A percentile compares a stretch with the other conserved stretches of the same genome.
Conservation (phyloP, 768 basidiomycete genomes). For the Mrakia frigida region DNA sequence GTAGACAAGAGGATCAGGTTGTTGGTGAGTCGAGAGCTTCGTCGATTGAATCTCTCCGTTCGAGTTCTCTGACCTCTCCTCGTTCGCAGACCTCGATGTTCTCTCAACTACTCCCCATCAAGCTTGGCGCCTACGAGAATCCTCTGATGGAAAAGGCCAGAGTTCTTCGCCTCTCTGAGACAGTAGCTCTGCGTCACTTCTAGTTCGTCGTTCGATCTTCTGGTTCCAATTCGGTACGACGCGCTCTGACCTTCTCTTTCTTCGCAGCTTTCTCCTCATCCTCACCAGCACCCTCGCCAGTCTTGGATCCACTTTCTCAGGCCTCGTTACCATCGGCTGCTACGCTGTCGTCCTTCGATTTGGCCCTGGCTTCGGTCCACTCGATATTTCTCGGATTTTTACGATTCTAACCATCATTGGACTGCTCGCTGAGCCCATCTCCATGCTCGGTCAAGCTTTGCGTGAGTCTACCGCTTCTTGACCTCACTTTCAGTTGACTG, state of each 20-base stretch:
- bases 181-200: background rate
- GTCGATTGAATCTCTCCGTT: too few species aligned
- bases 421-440: slow-evolving; percentile 4
- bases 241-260: background rate
- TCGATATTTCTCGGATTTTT: slow-evolving; percentile 3
- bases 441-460: slow-evolving; percentile 1
- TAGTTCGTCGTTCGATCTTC: slow-evolving; percentile 7
- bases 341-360: slow-evolving; percentile 10
- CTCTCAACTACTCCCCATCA: slow-evolving; percentile 24
- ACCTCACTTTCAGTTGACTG: too few species aligned
- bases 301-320: background rate
- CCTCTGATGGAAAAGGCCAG: background rate
- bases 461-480: background rate
- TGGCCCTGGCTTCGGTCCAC: background rate
- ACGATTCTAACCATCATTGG: slow-evolving; percentile 18
- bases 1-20: slow-evolving; percentile 21
- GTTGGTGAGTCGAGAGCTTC: background rate
- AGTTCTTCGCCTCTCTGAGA: slow-evolving; percentile 4
- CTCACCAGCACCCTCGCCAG: background rate
- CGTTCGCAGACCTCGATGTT: slow-evolving; percentile 17
- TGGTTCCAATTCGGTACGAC: background rate
- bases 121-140: slow-evolving; percentile 21
- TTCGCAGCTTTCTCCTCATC: background rate
- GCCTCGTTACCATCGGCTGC: background rate
- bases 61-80: background rate